Conservation (phyloP, 2,329 filamentous ascomycete genomes). For the Talaromyces albobiverticillius region DNA sequence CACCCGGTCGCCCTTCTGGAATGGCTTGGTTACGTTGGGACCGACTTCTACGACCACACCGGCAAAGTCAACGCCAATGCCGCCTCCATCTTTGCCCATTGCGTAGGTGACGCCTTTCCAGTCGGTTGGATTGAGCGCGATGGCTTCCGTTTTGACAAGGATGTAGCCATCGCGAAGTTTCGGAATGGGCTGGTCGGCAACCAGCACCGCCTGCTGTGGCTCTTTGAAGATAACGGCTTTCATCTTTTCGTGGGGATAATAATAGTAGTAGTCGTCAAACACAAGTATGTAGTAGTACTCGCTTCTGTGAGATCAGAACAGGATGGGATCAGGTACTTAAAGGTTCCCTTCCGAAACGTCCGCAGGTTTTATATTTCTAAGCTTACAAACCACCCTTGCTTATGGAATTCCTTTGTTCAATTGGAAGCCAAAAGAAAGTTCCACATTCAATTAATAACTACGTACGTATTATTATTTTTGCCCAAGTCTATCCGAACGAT, state of each 20-base stretch:
- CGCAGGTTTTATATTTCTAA: no score
- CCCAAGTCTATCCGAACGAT: no score
- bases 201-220: slow-evolving; percentile 10
- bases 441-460: no score
- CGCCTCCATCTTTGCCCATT: slow-evolving; percentile 26
- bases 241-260: slow-evolving; percentile 3
- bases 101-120: slow-evolving; percentile 47
- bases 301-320: background rate
- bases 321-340: no score
- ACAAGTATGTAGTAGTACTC: background rate
- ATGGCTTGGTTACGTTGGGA: slow-evolving; percentile 25
- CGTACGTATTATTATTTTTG: no score
- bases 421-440: no score
- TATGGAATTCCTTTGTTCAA: no score
- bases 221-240: slow-evolving; percentile 13
- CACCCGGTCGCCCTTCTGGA: slow-evolving; percentile 33
- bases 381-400: no score
- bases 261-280: no score
- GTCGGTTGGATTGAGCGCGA: slow-evolving; percentile 56
- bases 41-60: slow-evolving; percentile 33
- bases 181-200: slow-evolving; percentile 9
- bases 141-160: slow-evolving; percentile 46
- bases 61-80: slow-evolving; percentile 33
- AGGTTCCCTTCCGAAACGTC: no score
- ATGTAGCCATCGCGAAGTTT: slow-evolving; percentile 10